Evolutionary conservation across 148 eudicot species (phyloP), one percentile per base, ranked within the genome.

Genomic region (Spergularia bocconei): DNA sequence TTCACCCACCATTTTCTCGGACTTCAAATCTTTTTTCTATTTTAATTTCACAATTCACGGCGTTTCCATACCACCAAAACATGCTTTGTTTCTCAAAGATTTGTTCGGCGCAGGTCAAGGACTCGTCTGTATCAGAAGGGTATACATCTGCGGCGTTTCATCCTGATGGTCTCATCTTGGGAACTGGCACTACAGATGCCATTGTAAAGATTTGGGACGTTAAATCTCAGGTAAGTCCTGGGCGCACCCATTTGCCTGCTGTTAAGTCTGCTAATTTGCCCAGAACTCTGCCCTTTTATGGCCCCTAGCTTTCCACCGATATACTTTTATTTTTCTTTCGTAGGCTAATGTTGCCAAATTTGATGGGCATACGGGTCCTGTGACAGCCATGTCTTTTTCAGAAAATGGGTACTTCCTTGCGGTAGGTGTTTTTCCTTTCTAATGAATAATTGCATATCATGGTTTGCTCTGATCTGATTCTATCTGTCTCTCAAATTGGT

Each of bases 401-500:
- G 98, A 95, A 81, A 95, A 95, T 81, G 98, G 98, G 73, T 95
- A 95, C 81, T 92, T 92, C 85, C 87, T 94, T 65, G 98, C 98
- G 80, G 98, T 92, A 87, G 8, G 83, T 77, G 56, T 70, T 29
- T 39, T 67, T 16, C 11, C 51, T 29, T 59, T 6, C 13, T 0
- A 13, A 57, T 66, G 52, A 7, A 41, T n/a, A 10, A 39, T 68
- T 21, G 19, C 57, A 21, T n/a, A 13, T 5, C 11, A 33, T 64
- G 69, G 21, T 51, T 69, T 53, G 0, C 33, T 64, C 72, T 74
- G 48, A 63, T 75, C 69, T 66, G 19, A 33, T 14, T 19, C 1
- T 12, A n/a, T 53, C 1, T 52, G 14, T 73, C 61, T 65, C 21
- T 63, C 65, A 25, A 66, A 65, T 71, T 68, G 29, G 63, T 75